Evolutionary conservation across 2,329 filamentous ascomycete genomes (phyloP).

Genomic region (Fusarium albidum): DNA sequence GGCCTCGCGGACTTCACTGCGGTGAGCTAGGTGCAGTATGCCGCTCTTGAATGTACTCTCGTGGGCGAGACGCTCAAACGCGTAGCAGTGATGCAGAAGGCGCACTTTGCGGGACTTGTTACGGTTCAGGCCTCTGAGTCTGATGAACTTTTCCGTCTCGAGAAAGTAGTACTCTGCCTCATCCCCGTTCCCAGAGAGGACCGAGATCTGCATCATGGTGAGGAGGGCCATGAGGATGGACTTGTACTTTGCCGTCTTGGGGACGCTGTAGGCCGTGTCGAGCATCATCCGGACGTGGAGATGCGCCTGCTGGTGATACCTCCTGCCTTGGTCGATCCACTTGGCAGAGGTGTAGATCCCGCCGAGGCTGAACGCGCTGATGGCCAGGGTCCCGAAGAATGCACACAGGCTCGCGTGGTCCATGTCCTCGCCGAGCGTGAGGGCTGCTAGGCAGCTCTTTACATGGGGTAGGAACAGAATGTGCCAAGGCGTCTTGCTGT

Average conservation of each 20-base stretch:
- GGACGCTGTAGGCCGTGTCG: constrained; percentile 18
- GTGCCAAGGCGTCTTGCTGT: constrained; percentile 33
- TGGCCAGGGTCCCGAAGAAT: constrained; percentile 25
- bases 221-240: constrained; percentile 29
- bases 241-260: constrained; percentile 29
- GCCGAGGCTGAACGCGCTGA: constrained; percentile 23
- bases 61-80: constrained; percentile 16
- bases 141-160: constrained; percentile 29
- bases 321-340: constrained; percentile 19
- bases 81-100: constrained; percentile 25
- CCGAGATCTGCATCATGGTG: constrained; percentile 24
- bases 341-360: constrained; percentile 14
- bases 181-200: constrained; percentile 16
- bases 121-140: constrained; percentile 20
- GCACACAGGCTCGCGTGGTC: constrained; percentile 26
- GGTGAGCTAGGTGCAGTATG: constrained; percentile 11
- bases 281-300: constrained; percentile 13
- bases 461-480: constrained; percentile 19
- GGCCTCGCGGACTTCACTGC: constrained; percentile 12
- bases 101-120: constrained; percentile 27
- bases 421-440: constrained; percentile 21
- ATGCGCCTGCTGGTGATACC: constrained; percentile 16
- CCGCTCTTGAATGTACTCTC: constrained; percentile 22
- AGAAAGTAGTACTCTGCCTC: constrained; percentile 29
- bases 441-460: constrained; percentile 22